These are phyloP conservation scores for Cladophialophora psammophila DNA, from an alignment of 2,329 filamentous ascomycete species.

Conservation along the genomic window DNA sequence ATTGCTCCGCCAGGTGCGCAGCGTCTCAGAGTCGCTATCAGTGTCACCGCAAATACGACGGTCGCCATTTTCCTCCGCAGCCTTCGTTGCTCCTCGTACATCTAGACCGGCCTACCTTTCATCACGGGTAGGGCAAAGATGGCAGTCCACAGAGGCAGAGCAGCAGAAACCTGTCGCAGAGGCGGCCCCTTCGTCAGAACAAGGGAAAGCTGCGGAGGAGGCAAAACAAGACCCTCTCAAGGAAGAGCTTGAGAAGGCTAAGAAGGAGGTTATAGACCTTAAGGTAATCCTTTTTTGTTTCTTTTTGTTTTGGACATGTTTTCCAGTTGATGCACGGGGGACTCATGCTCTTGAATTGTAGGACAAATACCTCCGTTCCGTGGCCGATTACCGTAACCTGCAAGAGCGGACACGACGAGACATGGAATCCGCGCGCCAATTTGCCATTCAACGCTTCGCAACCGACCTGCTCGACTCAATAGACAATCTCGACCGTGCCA, in stretches of 20 bases:
- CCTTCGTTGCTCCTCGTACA: constrained; percentile 35
- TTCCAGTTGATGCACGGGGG: background rate
- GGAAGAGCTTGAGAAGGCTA: constrained; percentile 74
- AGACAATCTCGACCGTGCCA: constrained; percentile 95
- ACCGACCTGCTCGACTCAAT: constrained; percentile 93
- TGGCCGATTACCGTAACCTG: constrained; percentile 97
- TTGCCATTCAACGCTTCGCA: constrained; percentile 92
- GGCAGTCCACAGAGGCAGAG: constrained; percentile 53
- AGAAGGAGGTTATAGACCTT: constrained; percentile 77
- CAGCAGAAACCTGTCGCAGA: constrained; percentile 43
- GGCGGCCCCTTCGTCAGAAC: constrained; percentile 54
- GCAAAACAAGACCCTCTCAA: constrained; percentile 60
- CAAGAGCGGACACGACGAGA: constrained; percentile 94
- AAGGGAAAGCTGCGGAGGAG: constrained; percentile 49
- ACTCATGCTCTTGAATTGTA: constrained; percentile 49
- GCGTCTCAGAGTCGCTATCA: constrained; percentile 43
- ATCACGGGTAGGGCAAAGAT: constrained; percentile 47
- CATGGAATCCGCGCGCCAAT: constrained; percentile 84
- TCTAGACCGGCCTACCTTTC: constrained; percentile 44
- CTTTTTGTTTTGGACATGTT: background rate
- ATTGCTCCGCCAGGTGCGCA: constrained; percentile 51
- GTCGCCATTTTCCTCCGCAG: constrained; percentile 33
- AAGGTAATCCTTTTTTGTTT: constrained; percentile 68
- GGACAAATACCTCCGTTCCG: constrained; percentile 93
- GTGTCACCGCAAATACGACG: constrained; percentile 33